Evolutionary conservation across 495 filamentous ascomycete species (phyloP).

Genomic region (Tuber aestivum): DNA sequence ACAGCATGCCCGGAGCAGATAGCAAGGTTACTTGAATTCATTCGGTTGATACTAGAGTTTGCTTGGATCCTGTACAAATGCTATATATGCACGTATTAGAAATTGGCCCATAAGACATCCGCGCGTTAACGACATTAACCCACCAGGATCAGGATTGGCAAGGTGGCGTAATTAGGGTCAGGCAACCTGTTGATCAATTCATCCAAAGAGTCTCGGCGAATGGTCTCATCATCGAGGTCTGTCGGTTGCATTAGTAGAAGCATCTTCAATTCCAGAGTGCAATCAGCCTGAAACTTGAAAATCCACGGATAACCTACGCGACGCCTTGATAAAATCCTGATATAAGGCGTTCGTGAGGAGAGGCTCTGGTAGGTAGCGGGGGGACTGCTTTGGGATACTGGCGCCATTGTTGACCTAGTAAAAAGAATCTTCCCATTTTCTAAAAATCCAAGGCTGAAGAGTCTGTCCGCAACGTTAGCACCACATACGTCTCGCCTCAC

Average conservation of each 20-base stretch:
- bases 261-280: neutral
- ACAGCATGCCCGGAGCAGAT: constrained; percentile 69
- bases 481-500: neutral
- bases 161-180: constrained; percentile 93
- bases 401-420: constrained; percentile 96
- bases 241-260: constrained; percentile 11
- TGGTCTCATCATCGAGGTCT: constrained; percentile 78
- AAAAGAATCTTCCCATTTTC: constrained; percentile 86
- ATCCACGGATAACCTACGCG: constrained; percentile 54
- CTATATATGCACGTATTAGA: constrained; percentile 31
- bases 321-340: constrained; percentile 71
- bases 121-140: constrained; percentile 12
- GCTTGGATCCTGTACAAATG: constrained; percentile 84
- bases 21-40: constrained; percentile 84
- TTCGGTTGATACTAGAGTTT: constrained; percentile 73
- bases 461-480: constrained; percentile 39
- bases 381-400: constrained; percentile 92
- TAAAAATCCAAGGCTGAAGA: constrained; percentile 81
- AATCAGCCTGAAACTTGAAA: neutral
- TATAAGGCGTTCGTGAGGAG: constrained; percentile 75
- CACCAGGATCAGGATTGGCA: constrained; percentile 73
- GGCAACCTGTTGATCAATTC: constrained; percentile 89
- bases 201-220: constrained; percentile 85
- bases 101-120: constrained; percentile 9
- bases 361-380: constrained; percentile 89